Evolutionary conservation across 2,329 filamentous ascomycete genomes (phyloP), one percentile per base, ranked within the genome.

Genomic region (Huntiella abstrusa): DNA sequence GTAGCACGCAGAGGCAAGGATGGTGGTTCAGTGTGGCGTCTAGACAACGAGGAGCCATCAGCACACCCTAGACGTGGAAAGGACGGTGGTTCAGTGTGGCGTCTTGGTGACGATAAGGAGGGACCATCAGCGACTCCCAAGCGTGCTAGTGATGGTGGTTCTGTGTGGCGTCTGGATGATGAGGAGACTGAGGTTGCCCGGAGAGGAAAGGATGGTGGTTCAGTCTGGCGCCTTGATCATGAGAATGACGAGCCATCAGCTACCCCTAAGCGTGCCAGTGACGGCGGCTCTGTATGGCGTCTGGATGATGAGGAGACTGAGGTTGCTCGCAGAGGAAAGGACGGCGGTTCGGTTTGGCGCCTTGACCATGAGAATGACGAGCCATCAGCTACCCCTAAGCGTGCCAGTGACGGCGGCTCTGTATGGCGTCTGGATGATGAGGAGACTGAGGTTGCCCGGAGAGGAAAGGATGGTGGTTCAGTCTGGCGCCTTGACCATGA

Each of bases 381-480:
- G 15, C 12, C 13, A 15, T 12, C 34, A 36, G 34, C 13, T 2
- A 28, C 17, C 12, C n/a, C 15, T 11, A 34, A 22, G 8, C 42
- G 42, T 13, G 41, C n/a, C 1, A 33, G n/a, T 3, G 33, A 43
- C 2, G 37, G 37, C 2, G 37, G 37, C 2, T 34, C 33, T 5
- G 13, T 32, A 3, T 46, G 45, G 45, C 19, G 44, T 13, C 32
- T 47, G 0, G 45, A 47, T 3, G 44, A 46, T 1, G 37, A 46
- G n/a, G 17, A 28, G 6, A 19, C 38, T 2, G 16, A 17, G 15
- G 38, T 41, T 22, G 38, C 38, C 8, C 16, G 38, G 17, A 16
- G 41, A 33, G 41, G 28, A 5, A 22, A 22, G 2, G 41, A 44
- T 3, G 17, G 35, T 5, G 32, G 41, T 5, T 35, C 33, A 17